These are phyloP conservation scores for Cylindrotheca closterium DNA, from an alignment of 108 stramenopile species.

Conservation along the genomic window DNA sequence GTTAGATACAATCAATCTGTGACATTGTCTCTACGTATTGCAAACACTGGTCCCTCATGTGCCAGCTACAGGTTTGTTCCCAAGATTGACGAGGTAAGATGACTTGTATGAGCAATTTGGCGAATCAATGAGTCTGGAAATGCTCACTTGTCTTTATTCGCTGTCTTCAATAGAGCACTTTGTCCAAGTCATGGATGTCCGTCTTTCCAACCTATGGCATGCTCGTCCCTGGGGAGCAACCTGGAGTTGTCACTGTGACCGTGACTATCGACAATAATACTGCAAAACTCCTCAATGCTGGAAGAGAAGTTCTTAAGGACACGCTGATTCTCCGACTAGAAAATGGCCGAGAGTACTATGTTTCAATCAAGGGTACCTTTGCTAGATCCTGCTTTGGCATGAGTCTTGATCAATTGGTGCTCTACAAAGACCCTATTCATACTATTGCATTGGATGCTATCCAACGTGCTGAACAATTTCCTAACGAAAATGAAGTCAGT, in stretches of 20 bases:
- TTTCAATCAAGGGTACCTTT: constrained; percentile 81
- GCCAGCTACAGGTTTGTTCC: constrained; percentile 92
- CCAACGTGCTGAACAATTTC: constrained; percentile 68
- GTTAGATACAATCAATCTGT: constrained; percentile 66
- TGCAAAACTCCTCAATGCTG: constrained; percentile 76
- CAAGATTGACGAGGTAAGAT: constrained; percentile 88
- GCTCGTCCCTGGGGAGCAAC: constrained; percentile 86
- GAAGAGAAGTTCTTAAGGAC: constrained; percentile 87
- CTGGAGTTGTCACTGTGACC: constrained; percentile 70
- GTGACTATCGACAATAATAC: constrained; percentile 79
- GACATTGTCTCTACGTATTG: constrained; percentile 68
- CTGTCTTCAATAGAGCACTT: constrained; percentile 35
- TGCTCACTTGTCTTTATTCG: background rate
- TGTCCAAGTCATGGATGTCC: constrained; percentile 91
- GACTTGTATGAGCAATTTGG: background rate
- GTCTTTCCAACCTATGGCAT: constrained; percentile 89
- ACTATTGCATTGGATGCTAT: constrained; percentile 82
- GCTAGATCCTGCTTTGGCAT: constrained; percentile 93
- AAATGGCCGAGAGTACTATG: constrained; percentile 92
- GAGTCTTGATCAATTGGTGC: constrained; percentile 86
- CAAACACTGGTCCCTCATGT: constrained; percentile 87
- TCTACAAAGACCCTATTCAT: constrained; percentile 88
- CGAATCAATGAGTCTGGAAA: too few relatives aligned
- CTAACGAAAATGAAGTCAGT: constrained; percentile 32
- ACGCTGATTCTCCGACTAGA: constrained; percentile 92